Evolutionary conservation across 208 protist species (phyloP).

Genomic region (Acanthamoeba lenticulata): DNA sequence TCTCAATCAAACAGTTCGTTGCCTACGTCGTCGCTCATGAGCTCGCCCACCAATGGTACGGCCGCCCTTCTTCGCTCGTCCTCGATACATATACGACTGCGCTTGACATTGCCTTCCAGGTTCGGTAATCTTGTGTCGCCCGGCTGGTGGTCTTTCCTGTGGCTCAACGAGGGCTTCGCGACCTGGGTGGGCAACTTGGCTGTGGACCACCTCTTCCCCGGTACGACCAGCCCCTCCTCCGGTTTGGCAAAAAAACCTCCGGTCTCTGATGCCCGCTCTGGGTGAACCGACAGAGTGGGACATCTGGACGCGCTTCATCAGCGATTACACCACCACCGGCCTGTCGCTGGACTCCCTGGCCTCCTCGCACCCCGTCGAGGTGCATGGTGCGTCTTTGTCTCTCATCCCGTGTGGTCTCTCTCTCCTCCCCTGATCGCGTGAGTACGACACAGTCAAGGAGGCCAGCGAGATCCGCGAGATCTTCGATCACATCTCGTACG

Average conservation of each 20-base stretch:
- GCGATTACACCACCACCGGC: constrained; percentile 83
- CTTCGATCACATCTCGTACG: constrained; percentile 97
- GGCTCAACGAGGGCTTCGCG: constrained; percentile 82
- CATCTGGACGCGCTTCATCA: constrained; percentile 88
- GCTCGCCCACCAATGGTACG: constrained; percentile 95
- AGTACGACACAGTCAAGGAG: constrained; percentile 83
- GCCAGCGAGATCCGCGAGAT: constrained; percentile 96
- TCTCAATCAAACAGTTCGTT: constrained; percentile 69
- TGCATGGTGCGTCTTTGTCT: constrained; percentile 77
- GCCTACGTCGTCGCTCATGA: constrained; percentile 68
- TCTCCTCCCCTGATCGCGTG: background rate
- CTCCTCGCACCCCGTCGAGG: constrained; percentile 96
- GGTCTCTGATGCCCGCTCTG: background rate
- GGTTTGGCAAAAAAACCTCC: background rate
- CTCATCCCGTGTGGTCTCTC: background rate
- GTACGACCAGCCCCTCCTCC: background rate
- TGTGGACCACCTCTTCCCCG: constrained; percentile 72
- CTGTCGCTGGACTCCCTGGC: constrained; percentile 93
- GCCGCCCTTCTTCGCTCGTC: background rate
- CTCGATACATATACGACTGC: background rate
- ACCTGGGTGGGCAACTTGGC: constrained; percentile 74
- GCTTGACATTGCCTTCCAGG: background rate
- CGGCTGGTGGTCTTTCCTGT: constrained; percentile 97
- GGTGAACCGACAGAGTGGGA: constrained; percentile 3
- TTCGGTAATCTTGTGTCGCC: constrained; percentile 98